These are phyloP conservation scores for Phytophthora agathidicida DNA, from an alignment of 352 stramenopile genomes.

Conservation along the genomic window DNA sequence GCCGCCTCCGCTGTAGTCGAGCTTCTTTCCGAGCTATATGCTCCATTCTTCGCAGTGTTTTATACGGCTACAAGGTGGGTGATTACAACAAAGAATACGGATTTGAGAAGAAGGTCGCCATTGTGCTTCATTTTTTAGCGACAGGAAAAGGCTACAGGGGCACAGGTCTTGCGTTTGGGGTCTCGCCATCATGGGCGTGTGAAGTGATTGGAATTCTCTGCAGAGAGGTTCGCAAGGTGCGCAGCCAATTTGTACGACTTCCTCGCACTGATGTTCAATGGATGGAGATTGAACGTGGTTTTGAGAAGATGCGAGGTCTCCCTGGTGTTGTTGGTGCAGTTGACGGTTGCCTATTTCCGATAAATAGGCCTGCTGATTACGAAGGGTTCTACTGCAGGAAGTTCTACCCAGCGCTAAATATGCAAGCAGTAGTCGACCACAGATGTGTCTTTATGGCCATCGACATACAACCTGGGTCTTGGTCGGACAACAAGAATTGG, in stretches of 20 bases:
- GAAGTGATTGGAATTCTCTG: conserved; percentile 2
- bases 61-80: not conserved
- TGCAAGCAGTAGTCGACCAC: conserved; percentile 2
- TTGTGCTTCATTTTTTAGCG: conserved; percentile 1
- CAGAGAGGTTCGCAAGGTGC: conserved; percentile 1
- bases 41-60: not conserved
- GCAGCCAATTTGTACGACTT: too few species aligned
- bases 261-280: not conserved
- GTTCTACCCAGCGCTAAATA: conserved; percentile 2
- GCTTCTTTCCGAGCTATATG: conserved; percentile 1
- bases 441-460: conserved; percentile 1
- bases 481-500: conserved; percentile 3
- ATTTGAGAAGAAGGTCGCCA: conserved; percentile 2
- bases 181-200: not conserved
- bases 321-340: too few species aligned
- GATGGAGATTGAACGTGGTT: too few species aligned
- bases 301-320: too few species aligned
- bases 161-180: not conserved
- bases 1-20: conserved; percentile 2
- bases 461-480: not conserved
- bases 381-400: too few species aligned
- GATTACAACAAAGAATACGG: conserved; percentile 1
- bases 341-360: too few species aligned
- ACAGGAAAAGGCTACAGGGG: not conserved
- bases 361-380: too few species aligned